Evolutionary conservation across 768 basidiomycete genomes (phyloP).

Genomic region (Leccinum variicolor): DNA sequence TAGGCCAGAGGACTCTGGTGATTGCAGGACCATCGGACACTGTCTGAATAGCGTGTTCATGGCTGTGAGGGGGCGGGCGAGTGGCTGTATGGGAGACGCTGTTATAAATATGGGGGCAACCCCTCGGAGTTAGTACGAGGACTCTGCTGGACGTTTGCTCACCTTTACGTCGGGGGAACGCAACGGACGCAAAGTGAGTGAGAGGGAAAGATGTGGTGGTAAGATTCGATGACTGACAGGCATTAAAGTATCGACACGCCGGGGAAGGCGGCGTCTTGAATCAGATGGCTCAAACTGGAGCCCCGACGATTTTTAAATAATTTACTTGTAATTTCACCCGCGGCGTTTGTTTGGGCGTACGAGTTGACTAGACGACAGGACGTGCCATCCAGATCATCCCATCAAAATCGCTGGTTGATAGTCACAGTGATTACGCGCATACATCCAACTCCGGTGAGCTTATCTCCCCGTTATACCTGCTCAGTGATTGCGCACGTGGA

Average conservation of each 20-base stretch:
- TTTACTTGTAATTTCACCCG: neutral
- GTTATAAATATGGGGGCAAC: neutral
- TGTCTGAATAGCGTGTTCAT: neutral
- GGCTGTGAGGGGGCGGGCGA: neutral
- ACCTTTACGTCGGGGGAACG: neutral
- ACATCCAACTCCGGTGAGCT: neutral
- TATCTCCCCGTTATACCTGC: neutral
- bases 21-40: neutral
- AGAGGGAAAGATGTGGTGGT: neutral
- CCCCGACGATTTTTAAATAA: neutral
- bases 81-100: neutral
- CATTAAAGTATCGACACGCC: conserved; percentile 1
- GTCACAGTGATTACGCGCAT: neutral
- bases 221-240: neutral
- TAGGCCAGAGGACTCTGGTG: neutral
- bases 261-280: neutral
- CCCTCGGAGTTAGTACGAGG: neutral
- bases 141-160: neutral
- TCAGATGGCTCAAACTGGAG: neutral
- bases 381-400: neutral
- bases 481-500: too few relatives aligned
- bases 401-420: neutral
- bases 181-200: neutral
- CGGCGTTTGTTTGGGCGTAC: neutral
- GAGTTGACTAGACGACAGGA: conserved; percentile 1